Evolutionary conservation across 2,329 filamentous ascomycete genomes (phyloP), one percentile per base, ranked within the genome.

Genomic region (Knufia petricola): DNA sequence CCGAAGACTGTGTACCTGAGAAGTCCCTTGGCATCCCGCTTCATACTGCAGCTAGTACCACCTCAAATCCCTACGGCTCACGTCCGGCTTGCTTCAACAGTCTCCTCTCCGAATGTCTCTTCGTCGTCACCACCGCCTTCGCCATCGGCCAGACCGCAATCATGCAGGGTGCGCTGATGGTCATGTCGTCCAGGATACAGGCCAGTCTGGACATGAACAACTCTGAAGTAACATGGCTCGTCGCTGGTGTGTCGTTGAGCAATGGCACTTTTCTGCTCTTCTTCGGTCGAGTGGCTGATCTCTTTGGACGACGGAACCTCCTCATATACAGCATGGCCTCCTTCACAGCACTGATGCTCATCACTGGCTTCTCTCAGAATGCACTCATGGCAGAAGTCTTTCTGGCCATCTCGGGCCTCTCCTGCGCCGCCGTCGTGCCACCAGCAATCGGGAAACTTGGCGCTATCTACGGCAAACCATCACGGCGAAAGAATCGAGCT

Each of bases 201-300:
- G 60, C 63, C 12, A 77, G 82, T 52, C 62, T 84, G 48, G 59
- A 69, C 39, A 84, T 85, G 80, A 77, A 73, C 2, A 77, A 76
- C 40, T 76, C 79, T 1, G 72, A 85, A 58, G 76, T 85, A 20
- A 81, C 80, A 0, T 85, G 81, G 81, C 79, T 84, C 52, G 73
- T 71, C 40, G 79, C 79, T 6, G 73, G 79, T n/a, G 71, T 76
- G 32, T 76, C 76, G 12, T 69, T 85, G 13, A 76, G 76, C 1
- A 77, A 77, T 30, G 81, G 81, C 4, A 73, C 81, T 0, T 78
- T 85, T 56, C 71, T 85, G 53, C 70, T 85, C 7, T 76, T 80
- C 56, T 81, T 85, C 51, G 81, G 80, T 32, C 77, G 77, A 55
- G 65, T 83, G 4, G 79, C 81, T 1, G 81, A 85, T 59, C 67